Evolutionary conservation across 2,329 filamentous ascomycete genomes (phyloP), one percentile per base, ranked within the genome.

Genomic region (Cucurbitaria berberidis): DNA sequence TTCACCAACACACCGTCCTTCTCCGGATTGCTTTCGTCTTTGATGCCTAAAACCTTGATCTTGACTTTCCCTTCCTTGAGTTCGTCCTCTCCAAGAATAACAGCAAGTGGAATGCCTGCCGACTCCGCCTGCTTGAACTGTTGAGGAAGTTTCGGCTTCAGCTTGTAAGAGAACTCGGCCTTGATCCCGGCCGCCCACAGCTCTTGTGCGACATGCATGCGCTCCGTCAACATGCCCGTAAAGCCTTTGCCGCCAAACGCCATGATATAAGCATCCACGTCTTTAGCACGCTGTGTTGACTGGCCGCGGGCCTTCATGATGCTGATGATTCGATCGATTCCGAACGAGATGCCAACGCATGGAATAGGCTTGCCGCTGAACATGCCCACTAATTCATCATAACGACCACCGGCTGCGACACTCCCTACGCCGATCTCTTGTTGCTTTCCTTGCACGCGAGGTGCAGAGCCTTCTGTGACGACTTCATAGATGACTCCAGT

Each of bases 191-290:
- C 91, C 63, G 91, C 87, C 91, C 93, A 96, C 44, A 98, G 80
- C 60, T 82, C 82, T 61, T 86, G 84, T 53, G 88, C 88, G 32
- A 98, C 84, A 22, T 86, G 80, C 86, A 97, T 93, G 61, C 93
- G 89, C 80, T 97, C 89, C 62, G 87, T 86, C 48, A 96, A 78
- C 59, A 96, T 81, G 40, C 91, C 91, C 15, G 83, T 88, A 75
- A 93, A 93, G 18, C 87, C 89, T 77, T 93, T 93, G 47, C 90
- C 89, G 68, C 91, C 93, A 69, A 97, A 92, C 0, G 92, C 92
- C 92, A 98, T 98, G 68, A 98, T 89, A 76, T 87, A 97, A 40
- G 93, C 92, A 70, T 98, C 93, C 2, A 93, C 88, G 65, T 95
- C 89, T 68, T 88, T 91, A 60, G 82, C 82, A 59, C 89, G 81